Conservation (phyloP, 257 asterid species). For the Linderniella brevidens region DNA sequence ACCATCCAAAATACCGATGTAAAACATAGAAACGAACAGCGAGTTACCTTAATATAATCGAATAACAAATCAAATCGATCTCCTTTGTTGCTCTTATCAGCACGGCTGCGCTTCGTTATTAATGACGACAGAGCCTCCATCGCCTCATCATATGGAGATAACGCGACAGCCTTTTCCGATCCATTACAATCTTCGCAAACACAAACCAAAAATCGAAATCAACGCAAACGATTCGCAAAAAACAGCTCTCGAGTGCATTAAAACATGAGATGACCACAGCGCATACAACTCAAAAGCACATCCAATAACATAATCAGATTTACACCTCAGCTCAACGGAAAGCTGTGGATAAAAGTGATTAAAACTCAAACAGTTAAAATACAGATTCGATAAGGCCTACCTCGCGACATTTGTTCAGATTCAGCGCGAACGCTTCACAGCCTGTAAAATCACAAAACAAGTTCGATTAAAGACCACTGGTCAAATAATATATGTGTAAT, state of each 20-base stretch:
- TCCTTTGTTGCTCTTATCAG: conserved; percentile 76
- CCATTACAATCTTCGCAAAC: conserved; percentile 25
- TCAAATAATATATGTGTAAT: too few species aligned
- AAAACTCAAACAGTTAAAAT: conserved; percentile 3
- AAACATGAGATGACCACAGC: conserved; percentile 1
- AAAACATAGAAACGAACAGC: neutral
- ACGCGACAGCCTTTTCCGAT: conserved; percentile 15
- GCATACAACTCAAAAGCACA: neutral
- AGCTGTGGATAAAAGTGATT: neutral
- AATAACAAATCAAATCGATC: conserved; percentile 61
- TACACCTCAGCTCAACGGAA: neutral
- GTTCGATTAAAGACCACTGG: conserved; percentile 3
- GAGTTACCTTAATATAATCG: conserved; percentile 63
- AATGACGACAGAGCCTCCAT: conserved; percentile 93
- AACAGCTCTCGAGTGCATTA: conserved; percentile 10
- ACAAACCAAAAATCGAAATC: conserved; percentile 5
- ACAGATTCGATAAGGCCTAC: conserved; percentile 11
- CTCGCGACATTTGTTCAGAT: conserved; percentile 20
- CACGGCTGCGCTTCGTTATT: conserved; percentile 86
- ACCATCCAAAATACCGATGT: neutral
- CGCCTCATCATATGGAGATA: conserved; percentile 56
- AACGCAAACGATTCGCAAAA: neutral
- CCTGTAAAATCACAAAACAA: conserved; percentile 9
- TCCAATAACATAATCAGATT: neutral
- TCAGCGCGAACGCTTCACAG: conserved; percentile 3